phyloP scores from a whole-genome alignment of 2,329 filamentous ascomycete genomes.

The Dryadomyces quercivorus region DNA sequence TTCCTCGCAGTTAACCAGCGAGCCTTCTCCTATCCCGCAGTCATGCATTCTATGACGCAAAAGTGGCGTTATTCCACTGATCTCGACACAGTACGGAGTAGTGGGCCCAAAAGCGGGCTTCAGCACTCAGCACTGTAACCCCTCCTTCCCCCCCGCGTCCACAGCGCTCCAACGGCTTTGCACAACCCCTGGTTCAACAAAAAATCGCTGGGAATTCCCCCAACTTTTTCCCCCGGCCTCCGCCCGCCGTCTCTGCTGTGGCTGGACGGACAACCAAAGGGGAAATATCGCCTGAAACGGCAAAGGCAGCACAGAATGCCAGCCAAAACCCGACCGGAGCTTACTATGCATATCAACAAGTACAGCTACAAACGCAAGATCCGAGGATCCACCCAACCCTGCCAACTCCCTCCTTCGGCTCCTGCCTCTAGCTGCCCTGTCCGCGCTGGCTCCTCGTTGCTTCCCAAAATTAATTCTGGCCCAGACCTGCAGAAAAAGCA shows the following conservation, averaged over 20 bases:
- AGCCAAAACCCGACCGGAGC: background rate
- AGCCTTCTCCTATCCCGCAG: no score
- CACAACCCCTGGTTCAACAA: conserved; percentile 12
- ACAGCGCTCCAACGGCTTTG: background rate
- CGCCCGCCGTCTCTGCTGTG: background rate
- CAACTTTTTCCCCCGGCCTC: conserved; percentile 15
- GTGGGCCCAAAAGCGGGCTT: background rate
- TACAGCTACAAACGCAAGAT: background rate
- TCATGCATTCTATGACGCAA: background rate
- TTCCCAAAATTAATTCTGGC: background rate
- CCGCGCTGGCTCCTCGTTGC: background rate
- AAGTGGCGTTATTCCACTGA: background rate
- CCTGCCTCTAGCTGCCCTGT: background rate
- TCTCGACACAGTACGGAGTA: background rate
- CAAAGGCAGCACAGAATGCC: background rate
- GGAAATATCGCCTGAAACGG: background rate
- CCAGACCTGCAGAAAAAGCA: background rate
- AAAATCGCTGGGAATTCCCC: conserved; percentile 17
- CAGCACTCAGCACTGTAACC: background rate
- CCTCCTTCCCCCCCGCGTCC: background rate
- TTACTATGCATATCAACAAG: background rate
- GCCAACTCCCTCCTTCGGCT: background rate
- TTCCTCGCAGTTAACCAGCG: no score
- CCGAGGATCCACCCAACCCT: background rate
- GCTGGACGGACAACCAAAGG: background rate